Percentiles rank a stretch among this genome's conserved stretches.
Conservation (phyloP, 176 grass and related monocot genomes). For the Secale cereale region DNA sequence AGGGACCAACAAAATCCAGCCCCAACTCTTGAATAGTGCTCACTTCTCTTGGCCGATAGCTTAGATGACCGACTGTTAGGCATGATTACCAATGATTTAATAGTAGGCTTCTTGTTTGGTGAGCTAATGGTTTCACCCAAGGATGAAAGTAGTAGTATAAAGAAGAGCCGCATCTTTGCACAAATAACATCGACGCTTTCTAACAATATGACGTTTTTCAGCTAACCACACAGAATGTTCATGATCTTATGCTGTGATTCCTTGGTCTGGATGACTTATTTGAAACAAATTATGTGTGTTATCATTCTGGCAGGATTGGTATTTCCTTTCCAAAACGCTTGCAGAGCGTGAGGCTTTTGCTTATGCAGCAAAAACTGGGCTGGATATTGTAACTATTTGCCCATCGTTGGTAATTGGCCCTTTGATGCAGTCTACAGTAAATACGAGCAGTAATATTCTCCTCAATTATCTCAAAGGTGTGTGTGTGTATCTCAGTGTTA, state of each 20-base stretch:
- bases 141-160: neutral
- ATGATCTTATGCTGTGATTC: neutral
- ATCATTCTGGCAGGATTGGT: constrained; percentile 29
- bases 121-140: neutral
- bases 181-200: neutral
- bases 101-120: constrained; percentile 2
- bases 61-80: neutral
- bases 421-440: constrained; percentile 30
- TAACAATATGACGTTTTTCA: neutral
- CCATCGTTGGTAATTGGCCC: constrained; percentile 33
- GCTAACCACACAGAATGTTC: neutral
- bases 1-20: neutral
- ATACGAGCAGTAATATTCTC: constrained; percentile 23
- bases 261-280: neutral
- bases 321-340: constrained; percentile 34
- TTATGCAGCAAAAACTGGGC: constrained; percentile 31
- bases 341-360: constrained; percentile 36
- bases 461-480: constrained; percentile 29
- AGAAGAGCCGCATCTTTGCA: neutral
- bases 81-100: neutral
- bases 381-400: constrained; percentile 32
- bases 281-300: neutral
- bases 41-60: neutral
- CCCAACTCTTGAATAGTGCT: neutral
- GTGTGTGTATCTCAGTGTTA: neutral